These are phyloP conservation scores for Phragmites australis DNA, from an alignment of 176 grass and related monocot species.

Conservation along the genomic window DNA sequence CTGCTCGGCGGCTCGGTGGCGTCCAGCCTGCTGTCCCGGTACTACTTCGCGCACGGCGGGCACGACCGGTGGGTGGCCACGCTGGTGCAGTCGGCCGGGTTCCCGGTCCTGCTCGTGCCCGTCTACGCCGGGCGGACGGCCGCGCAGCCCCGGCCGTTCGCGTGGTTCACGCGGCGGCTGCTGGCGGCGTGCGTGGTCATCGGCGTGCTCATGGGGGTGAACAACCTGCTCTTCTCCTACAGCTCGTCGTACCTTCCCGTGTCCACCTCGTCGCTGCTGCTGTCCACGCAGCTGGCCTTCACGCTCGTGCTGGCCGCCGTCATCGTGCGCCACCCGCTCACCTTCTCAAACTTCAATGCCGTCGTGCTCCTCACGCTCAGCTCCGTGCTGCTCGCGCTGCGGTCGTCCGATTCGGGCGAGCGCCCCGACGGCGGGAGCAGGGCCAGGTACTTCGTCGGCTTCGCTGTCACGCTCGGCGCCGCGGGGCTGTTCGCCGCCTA, in stretches of 20 bases:
- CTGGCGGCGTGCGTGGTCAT: conserved; percentile 55
- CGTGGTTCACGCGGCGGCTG: conserved; percentile 53
- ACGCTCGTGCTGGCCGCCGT: conserved; percentile 71
- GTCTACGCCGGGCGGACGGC: conserved; percentile 51
- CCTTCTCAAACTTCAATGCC: conserved; percentile 86
- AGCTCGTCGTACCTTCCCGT: conserved; percentile 86
- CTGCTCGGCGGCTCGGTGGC: conserved; percentile 76
- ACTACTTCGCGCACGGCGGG: conserved; percentile 86
- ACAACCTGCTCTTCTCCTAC: conserved; percentile 88
- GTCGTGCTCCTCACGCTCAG: conserved; percentile 82
- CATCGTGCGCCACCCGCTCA: conserved; percentile 80
- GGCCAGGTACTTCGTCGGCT: conserved; percentile 57
- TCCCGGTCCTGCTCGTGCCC: conserved; percentile 73
- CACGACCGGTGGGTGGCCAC: conserved; percentile 80
- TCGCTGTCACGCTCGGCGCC: conserved; percentile 75
- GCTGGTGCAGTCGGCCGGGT: conserved; percentile 84
- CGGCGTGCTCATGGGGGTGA: conserved; percentile 84
- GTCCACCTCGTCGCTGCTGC: conserved; percentile 87
- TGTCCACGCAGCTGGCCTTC: conserved; percentile 90
- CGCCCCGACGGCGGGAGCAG: conserved; percentile 48
- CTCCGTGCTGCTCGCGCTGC: conserved; percentile 71
- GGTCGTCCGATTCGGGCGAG: conserved; percentile 53
- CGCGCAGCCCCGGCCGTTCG: conserved; percentile 42
- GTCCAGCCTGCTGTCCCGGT: conserved; percentile 81
- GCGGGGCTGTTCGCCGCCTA: conserved; percentile 80